Evolutionary conservation across 208 protist species (phyloP).

Genomic region (Tritrichomonas musculus): DNA sequence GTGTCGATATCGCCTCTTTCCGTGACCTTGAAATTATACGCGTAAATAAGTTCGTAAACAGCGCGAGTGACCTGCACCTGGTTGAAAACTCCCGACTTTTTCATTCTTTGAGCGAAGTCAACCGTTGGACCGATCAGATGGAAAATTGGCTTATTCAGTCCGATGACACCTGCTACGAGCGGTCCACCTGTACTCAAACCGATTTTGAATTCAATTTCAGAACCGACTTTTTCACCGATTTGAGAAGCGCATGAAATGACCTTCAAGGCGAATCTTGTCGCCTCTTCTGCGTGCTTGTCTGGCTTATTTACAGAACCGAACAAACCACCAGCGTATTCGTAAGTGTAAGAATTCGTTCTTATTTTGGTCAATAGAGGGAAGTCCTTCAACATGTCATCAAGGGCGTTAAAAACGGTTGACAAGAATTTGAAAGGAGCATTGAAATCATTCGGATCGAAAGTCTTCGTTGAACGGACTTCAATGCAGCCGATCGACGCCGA

Average conservation of each 20-base stretch:
- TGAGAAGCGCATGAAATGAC: not conserved
- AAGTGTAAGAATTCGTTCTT: not conserved
- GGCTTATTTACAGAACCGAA: conserved; percentile 1
- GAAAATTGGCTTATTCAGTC: not conserved
- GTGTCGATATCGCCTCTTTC: not conserved
- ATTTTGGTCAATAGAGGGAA: not conserved
- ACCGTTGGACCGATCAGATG: not conserved
- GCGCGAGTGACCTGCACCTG: not conserved
- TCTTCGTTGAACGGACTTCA: not conserved
- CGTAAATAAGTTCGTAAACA: not conserved
- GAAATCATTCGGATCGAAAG: not conserved
- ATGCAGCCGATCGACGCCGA: not conserved
- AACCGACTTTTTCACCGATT: not conserved
- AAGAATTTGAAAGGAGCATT: not conserved
- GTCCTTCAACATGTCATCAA: not conserved
- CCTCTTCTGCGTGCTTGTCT: not conserved
- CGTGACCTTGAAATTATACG: not conserved
- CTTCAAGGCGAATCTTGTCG: too few species aligned
- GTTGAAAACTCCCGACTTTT: not conserved
- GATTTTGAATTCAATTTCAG: not conserved
- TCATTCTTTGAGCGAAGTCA: not conserved
- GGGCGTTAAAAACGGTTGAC: not conserved
- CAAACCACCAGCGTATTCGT: not conserved
- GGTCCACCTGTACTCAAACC: not conserved
- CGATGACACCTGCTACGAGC: not conserved